Base-by-base conservation (phyloP, 371 early-diverging fungal species). In the Lichtheimia ornata region DNA sequence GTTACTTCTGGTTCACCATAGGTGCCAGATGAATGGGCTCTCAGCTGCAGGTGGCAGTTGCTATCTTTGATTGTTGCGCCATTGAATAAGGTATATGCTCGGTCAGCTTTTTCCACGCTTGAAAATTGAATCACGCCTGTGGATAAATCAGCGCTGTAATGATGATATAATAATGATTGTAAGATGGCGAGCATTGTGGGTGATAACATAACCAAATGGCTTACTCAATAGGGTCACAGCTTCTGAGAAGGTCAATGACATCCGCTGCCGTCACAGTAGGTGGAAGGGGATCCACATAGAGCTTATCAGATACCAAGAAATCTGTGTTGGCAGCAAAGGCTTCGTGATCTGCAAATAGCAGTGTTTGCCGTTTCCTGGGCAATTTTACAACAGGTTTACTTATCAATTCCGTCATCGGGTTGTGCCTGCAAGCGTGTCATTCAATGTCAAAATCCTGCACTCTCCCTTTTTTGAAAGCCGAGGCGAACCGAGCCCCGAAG, bases 141-240 rank as follows among this genome's bases (percentile, higher is more conserved):
- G 47, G 47, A 18, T 47, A 22, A 3, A 22, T 47, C 22, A 22
- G 22, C n/a, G 0, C 47, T 47, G 6, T 11, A 5, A 22, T 18
- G n/a, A n/a, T 43, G n/a, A 43, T 2, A 47, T 47, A 22, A 22
- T 47, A 47, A n/a, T 47, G 18, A 47, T 47, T 47, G 22, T n/a
- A 18, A 47, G 18, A 47, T 22, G 17, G 2, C 47, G 1, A 9
- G 47, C 11, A 22, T 11, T 2, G 7, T 22, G 47, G 47, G 17
- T 18, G 17, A 22, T 5, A 47, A n/a, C 14, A 9, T n/a, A 11
- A 22, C 6, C 25, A 12, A 30, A n/a, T 24, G 20, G 44, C 65
- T 61, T 67, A 77, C 77, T 69, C 71, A 52, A 64, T 50, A 30
- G 77, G 70, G 30, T 65, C 62, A 58, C 65, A 77, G 28, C 54